Evolutionary conservation across 2,329 filamentous ascomycete species (phyloP), one percentile per base, ranked within the genome.

Genomic region (Leptosphaerulina australis): DNA sequence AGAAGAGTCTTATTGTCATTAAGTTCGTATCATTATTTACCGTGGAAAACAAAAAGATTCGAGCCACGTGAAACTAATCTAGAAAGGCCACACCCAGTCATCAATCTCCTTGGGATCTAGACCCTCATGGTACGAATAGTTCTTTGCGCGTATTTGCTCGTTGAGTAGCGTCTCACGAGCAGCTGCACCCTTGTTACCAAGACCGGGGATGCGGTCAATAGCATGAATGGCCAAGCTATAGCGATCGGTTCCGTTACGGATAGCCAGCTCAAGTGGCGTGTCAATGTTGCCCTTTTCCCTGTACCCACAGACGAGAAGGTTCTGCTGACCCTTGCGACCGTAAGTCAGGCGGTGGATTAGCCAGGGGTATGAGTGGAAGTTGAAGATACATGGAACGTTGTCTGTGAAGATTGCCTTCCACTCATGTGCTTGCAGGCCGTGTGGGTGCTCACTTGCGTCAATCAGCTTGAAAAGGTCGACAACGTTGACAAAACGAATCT

Each of bases 201-300:
- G 74, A 1, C 74, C 71, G 6, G 79, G 77, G 63, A 90, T 81
- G 55, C 82, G 81, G 62, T 91, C 88, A 50, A 92, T 87, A 11
- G 88, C 88, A 63, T 88, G 84, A 53, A 92, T 90, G 8, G 88
- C 88, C 28, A 92, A 74, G 60, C 85, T 88, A 75, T 88, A 92
- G 21, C 88, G 81, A 74, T 92, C 88, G 0, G 88, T 88, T 63
- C 86, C 80, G 74, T 92, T 92, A 52, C 88, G 81, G 67, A 91
- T 89, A 21, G 88, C 88, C 56, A 92, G 76, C 74, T 91, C 88
- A 15, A 91, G 83, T 1, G 88, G 88, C 0, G 88, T 91, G 68
- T 92, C 87, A 60, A 91, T 91, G 70, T 91, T 92, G 36, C 88
- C 88, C 80, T 92, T 91, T 77, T 92, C 88, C 66, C 82, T 85